phyloP scores from a whole-genome alignment of 164 flowering plant genomes.

The Vitis amurensis region DNA sequence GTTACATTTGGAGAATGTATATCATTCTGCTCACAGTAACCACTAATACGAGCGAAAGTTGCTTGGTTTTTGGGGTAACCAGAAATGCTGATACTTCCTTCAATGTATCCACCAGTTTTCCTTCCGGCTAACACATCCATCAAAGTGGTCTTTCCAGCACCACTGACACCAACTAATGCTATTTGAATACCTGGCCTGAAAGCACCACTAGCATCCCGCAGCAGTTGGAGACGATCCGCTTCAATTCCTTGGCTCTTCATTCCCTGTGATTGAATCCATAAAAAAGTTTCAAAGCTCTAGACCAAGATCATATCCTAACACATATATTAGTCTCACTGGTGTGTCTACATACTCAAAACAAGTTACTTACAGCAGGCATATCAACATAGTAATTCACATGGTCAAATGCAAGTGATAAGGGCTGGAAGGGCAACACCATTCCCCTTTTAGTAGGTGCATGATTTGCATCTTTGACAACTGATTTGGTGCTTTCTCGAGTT shows the following conservation, averaged over 20 bases:
- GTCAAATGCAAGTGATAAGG: constrained; percentile 37
- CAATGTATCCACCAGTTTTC: constrained; percentile 33
- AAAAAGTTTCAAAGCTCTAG: not conserved
- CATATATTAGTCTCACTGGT: not conserved
- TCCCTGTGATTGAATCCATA: constrained; percentile 15
- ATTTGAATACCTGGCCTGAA: constrained; percentile 35
- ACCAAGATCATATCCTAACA: not conserved
- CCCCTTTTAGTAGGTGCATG: constrained; percentile 32
- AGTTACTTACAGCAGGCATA: constrained; percentile 46
- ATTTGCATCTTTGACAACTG: constrained; percentile 9
- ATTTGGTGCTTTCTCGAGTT: constrained; percentile 8
- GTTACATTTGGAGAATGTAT: constrained; percentile 33
- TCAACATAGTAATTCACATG: constrained; percentile 46
- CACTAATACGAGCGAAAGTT: constrained; percentile 31
- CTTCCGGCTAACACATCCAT: constrained; percentile 39
- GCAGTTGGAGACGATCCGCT: constrained; percentile 28
- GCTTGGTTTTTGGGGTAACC: constrained; percentile 37
- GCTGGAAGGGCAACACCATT: constrained; percentile 49
- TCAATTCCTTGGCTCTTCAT: constrained; percentile 33
- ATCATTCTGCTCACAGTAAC: constrained; percentile 36
- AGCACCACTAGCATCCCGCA: constrained; percentile 26
- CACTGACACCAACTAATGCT: constrained; percentile 38
- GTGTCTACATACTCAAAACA: not conserved
- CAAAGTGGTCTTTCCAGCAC: constrained; percentile 39
- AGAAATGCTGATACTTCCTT: constrained; percentile 29